Evolutionary conservation across 805 yeast species (phyloP).

Genomic region (Komagataella pseudopastoris): DNA sequence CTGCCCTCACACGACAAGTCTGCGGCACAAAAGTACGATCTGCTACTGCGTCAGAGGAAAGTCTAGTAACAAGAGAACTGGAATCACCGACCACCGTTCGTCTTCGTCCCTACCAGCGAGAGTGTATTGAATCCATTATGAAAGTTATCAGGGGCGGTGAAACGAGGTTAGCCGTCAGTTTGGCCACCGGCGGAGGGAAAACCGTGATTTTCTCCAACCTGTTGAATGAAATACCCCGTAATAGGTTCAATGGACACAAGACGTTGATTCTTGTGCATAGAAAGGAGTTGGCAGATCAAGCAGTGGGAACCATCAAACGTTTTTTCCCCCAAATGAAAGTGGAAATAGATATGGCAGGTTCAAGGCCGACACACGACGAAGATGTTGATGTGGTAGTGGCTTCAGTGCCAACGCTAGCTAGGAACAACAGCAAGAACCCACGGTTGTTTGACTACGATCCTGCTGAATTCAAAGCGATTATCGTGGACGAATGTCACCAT

Average conservation of each 20-base stretch:
- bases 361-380: constrained; percentile 20
- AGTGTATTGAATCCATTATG: constrained; percentile 48
- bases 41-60: neutral
- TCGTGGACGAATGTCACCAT: constrained; percentile 90
- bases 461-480: constrained; percentile 49
- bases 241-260: constrained; percentile 19
- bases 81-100: neutral
- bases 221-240: constrained; percentile 23
- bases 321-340: constrained; percentile 38
- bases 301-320: constrained; percentile 31
- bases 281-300: constrained; percentile 66
- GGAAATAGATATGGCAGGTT: constrained; percentile 58
- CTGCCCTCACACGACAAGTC: neutral
- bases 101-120: constrained; percentile 42
- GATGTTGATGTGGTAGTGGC: constrained; percentile 60
- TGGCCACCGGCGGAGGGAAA: constrained; percentile 94
- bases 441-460: constrained; percentile 45
- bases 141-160: constrained; percentile 29
- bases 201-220: constrained; percentile 64
- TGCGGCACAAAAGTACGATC: neutral
- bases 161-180: constrained; percentile 60
- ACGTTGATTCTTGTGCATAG: constrained; percentile 68
- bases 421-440: constrained; percentile 15
- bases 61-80: neutral
- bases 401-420: constrained; percentile 55